Conservation (phyloP, 116 monocot genomes). For the Zostera marina region DNA sequence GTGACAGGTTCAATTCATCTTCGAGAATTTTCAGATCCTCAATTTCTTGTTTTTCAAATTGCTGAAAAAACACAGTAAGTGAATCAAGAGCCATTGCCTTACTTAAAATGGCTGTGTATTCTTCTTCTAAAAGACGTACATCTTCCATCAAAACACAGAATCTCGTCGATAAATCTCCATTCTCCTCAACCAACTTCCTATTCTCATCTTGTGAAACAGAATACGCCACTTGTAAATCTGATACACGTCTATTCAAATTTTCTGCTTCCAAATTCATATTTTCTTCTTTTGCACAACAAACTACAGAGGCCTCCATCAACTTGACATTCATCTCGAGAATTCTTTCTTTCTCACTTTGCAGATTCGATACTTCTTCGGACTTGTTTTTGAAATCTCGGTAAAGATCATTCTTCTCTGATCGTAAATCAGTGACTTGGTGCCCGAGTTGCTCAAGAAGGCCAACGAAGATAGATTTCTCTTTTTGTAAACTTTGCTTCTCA, state of each 20-base stretch:
- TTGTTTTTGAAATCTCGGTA: slow-evolving; percentile 20
- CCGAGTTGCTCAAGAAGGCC: slow-evolving; percentile 36
- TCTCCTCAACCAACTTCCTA: slow-evolving; percentile 21
- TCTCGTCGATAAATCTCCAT: slow-evolving; percentile 14
- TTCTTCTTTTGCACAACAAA: slow-evolving; percentile 19
- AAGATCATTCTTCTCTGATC: slow-evolving; percentile 27
- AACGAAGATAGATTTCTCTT: slow-evolving; percentile 32
- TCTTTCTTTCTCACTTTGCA: slow-evolving; percentile 25
- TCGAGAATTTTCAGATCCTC: slow-evolving; percentile 18
- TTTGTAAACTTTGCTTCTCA: slow-evolving; percentile 20
- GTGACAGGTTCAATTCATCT: slow-evolving; percentile 20
- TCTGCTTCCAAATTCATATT: slow-evolving; percentile 23
- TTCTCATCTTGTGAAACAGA: slow-evolving; percentile 17
- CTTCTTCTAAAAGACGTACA: slow-evolving; percentile 22
- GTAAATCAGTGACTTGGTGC: slow-evolving; percentile 20
- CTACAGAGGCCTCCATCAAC: slow-evolving; percentile 18
- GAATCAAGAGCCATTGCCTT: slow-evolving; percentile 29
- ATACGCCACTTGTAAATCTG: slow-evolving; percentile 15
- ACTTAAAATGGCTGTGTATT: slow-evolving; percentile 16
- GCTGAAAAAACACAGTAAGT: slow-evolving; percentile 30
- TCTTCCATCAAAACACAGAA: slow-evolving; percentile 12
- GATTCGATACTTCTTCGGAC: slow-evolving; percentile 17
- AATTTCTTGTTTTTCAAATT: slow-evolving; percentile 25
- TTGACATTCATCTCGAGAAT: slow-evolving; percentile 24
- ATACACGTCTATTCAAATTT: slow-evolving; percentile 16